Conservation (phyloP, 495 filamentous ascomycete genomes). For the Hypoxylon fuscum region DNA sequence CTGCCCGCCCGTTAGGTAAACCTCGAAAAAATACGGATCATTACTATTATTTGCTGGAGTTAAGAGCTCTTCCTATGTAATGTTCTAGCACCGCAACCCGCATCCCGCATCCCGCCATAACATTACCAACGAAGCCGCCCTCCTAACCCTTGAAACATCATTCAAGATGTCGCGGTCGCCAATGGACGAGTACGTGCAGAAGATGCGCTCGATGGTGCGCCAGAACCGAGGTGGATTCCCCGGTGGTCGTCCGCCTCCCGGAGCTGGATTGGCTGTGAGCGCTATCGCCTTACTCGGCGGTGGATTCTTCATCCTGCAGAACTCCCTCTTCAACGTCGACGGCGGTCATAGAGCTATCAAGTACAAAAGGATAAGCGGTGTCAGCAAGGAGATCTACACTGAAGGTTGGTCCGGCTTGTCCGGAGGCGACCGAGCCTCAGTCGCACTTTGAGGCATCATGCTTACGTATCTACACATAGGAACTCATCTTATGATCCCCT, state of each 20-base stretch:
- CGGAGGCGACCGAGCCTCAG: neutral
- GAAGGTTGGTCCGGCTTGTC: slow-evolving; percentile 73
- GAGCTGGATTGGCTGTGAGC: slow-evolving; percentile 43
- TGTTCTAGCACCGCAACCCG: slow-evolving; percentile 9
- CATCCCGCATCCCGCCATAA: slow-evolving; percentile 9
- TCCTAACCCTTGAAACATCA: neutral
- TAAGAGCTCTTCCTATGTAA: slow-evolving; percentile 34
- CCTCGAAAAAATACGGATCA: slow-evolving; percentile 29
- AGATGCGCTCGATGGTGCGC: slow-evolving; percentile 42
- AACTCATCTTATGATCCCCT: slow-evolving; percentile 92
- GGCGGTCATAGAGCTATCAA: slow-evolving; percentile 99
- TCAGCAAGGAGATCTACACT: slow-evolving; percentile 92
- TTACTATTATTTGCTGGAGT: slow-evolving; percentile 33
- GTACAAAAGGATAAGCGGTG: slow-evolving; percentile 92
- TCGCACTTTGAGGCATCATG: slow-evolving; percentile 8
- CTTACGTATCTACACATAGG: slow-evolving; percentile 58
- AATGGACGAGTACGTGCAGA: slow-evolving; percentile 54
- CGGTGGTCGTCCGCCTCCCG: slow-evolving; percentile 48
- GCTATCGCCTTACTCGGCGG: slow-evolving; percentile 67
- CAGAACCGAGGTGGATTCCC: slow-evolving; percentile 49
- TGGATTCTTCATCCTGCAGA: slow-evolving; percentile 72
- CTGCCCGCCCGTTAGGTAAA: too few species aligned
- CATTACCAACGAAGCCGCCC: slow-evolving; percentile 4
- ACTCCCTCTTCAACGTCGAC: slow-evolving; percentile 98
- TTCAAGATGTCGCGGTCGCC: slow-evolving; percentile 60